Conservation (phyloP, 208 protist species). For the Kentomonas sorsogonicus region DNA sequence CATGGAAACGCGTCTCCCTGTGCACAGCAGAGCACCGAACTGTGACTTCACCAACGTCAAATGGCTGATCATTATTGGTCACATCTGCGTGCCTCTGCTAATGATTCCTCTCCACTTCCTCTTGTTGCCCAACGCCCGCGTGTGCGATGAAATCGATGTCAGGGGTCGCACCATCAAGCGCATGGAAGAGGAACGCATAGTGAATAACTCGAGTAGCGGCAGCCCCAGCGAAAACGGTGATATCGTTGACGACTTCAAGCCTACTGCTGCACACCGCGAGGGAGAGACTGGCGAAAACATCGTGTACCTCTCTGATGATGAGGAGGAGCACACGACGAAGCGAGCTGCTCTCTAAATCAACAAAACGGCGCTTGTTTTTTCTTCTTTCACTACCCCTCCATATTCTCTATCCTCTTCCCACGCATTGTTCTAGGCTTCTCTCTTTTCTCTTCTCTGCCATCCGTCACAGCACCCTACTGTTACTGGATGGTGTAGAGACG, state of each 20-base stretch:
- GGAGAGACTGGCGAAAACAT: too few relatives aligned
- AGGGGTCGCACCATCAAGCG: conserved; percentile 16
- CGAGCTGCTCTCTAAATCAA: too few relatives aligned
- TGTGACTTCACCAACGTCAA: conserved; percentile 68
- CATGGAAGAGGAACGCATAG: conserved; percentile 4
- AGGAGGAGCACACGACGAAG: too few relatives aligned
- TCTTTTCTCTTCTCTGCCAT: too few relatives aligned
- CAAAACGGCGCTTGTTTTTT: too few relatives aligned
- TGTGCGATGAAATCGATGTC: conserved; percentile 31
- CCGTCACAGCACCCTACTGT: too few relatives aligned
- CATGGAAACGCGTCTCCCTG: conserved; percentile 41
- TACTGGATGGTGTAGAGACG: neutral
- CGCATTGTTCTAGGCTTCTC: too few relatives aligned
- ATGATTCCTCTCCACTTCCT: conserved; percentile 56
- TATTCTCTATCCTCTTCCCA: too few relatives aligned
- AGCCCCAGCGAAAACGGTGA: neutral
- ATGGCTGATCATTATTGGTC: conserved; percentile 53
- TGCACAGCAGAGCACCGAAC: conserved; percentile 22
- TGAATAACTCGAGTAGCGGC: too few relatives aligned
- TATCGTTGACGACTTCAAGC: neutral
- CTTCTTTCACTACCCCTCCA: too few relatives aligned
- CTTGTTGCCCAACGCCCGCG: conserved; percentile 44
- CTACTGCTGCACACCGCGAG: neutral
- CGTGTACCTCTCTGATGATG: too few relatives aligned
- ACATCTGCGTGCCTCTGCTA: conserved; percentile 50